Conservation (phyloP, 164 flowering plant genomes). For the Magnolia sinica region DNA sequence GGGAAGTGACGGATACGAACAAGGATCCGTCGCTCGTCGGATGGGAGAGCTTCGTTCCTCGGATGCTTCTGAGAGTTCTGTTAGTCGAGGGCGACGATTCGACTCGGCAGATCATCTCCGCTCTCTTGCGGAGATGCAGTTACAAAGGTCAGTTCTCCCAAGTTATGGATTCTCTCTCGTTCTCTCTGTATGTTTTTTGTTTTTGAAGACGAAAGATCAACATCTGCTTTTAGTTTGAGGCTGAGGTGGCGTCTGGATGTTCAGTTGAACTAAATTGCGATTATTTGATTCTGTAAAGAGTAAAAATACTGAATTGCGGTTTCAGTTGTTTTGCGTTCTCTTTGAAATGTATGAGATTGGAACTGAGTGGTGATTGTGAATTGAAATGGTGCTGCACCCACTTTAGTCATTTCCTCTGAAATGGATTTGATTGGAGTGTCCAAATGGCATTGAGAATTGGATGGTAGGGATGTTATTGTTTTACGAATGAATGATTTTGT, state of each 20-base stretch:
- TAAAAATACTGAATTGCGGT: neutral
- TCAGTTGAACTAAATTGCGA: neutral
- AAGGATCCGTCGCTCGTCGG: conserved; percentile 23
- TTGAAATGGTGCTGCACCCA: no score
- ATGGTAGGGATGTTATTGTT: no score
- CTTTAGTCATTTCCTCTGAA: no score
- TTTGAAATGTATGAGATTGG: neutral
- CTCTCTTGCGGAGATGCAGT: conserved; percentile 74
- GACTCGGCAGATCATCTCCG: conserved; percentile 75
- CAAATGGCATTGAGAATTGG: no score
- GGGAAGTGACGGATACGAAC: conserved; percentile 5
- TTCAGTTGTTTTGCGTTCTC: neutral
- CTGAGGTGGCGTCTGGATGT: neutral
- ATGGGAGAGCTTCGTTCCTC: conserved; percentile 63
- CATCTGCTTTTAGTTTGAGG: neutral
- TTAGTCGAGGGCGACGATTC: conserved; percentile 86
- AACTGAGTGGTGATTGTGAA: no score
- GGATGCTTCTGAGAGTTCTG: conserved; percentile 54
- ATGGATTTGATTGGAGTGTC: no score
- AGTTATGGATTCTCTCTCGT: neutral
- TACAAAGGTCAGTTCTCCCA: conserved; percentile 52
- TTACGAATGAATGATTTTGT: no score
- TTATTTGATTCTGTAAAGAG: neutral
- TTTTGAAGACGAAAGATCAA: neutral
- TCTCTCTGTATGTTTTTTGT: neutral